A percentile compares a stretch with the other conserved stretches of the same genome.
phyloP scores from a whole-genome alignment of 345 rosid species.

The Carallia brachiata region DNA sequence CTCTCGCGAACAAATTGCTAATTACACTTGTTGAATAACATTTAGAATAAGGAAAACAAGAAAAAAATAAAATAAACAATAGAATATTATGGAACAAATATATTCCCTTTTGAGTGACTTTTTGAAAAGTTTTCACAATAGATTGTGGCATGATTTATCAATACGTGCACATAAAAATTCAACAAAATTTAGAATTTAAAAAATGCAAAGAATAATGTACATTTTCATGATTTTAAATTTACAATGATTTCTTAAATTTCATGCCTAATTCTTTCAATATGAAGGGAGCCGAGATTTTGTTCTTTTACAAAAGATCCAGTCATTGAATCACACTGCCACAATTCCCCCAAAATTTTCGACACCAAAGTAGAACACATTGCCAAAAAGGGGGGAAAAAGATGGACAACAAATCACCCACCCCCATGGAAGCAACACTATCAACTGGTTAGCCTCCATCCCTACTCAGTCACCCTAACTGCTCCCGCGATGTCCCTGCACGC shows the following conservation, averaged over 20 bases:
- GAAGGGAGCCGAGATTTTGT: background rate
- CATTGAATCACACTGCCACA: slow-evolving; percentile 18
- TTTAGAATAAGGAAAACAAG: too few species aligned
- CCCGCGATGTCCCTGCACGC: slow-evolving; percentile 23
- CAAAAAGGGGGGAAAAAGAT: slow-evolving; percentile 27
- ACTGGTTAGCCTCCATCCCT: slow-evolving; percentile 36
- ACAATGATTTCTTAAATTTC: background rate
- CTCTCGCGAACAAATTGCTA: too few species aligned
- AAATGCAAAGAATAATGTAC: too few species aligned
- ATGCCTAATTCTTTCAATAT: background rate
- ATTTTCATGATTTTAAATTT: too few species aligned
- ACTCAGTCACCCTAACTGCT: slow-evolving; percentile 25
- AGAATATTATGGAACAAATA: too few species aligned
- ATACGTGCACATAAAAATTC: too few species aligned
- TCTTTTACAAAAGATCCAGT: slow-evolving; percentile 26
- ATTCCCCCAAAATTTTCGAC: slow-evolving; percentile 24
- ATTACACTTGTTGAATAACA: too few species aligned
- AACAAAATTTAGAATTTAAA: too few species aligned
- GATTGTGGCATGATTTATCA: too few species aligned
- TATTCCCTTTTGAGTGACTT: too few species aligned
- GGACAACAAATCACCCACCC: slow-evolving; percentile 29
- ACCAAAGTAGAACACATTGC: slow-evolving; percentile 22
- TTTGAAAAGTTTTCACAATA: too few species aligned
- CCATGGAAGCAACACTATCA: slow-evolving; percentile 35
- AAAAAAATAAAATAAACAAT: too few species aligned